Percentiles rank a stretch among this genome's conserved stretches.
These are phyloP conservation scores for Aspergillus cejpii DNA, from an alignment of 2,329 filamentous ascomycete genomes.

Conservation along the genomic window DNA sequence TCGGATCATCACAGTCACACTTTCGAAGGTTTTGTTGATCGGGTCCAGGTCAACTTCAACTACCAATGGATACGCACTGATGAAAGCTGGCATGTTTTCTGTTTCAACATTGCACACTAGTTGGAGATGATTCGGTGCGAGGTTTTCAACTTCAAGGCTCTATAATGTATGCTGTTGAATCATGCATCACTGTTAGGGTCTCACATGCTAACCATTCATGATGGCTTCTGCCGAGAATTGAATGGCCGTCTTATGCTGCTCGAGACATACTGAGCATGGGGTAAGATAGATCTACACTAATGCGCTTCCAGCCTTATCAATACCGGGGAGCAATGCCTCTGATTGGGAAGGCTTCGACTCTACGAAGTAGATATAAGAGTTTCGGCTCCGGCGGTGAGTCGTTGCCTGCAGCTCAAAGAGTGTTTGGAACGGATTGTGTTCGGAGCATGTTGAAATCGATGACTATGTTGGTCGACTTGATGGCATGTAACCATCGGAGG, in stretches of 20 bases:
- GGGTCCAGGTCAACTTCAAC: too few relatives aligned
- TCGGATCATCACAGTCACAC: not conserved
- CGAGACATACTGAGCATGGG: not conserved
- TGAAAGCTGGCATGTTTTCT: too few relatives aligned
- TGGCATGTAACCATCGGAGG: too few relatives aligned
- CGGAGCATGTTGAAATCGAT: not conserved
- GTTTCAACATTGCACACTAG: too few relatives aligned
- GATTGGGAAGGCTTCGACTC: not conserved
- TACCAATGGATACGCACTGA: too few relatives aligned
- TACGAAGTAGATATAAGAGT: not conserved
- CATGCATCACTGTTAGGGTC: too few relatives aligned
- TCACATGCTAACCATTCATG: too few relatives aligned
- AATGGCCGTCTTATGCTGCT: not conserved
- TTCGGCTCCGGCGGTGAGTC: not conserved
- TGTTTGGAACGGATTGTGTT: not conserved
- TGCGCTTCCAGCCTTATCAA: not conserved
- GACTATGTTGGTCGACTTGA: too few relatives aligned
- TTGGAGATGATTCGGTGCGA: too few relatives aligned
- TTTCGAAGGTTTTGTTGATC: not conserved
- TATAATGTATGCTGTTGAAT: too few relatives aligned
- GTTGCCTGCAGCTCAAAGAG: not conserved
- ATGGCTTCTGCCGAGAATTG: too few relatives aligned
- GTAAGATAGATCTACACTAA: not conserved
- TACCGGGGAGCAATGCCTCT: not conserved
- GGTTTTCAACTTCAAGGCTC: too few relatives aligned